These are phyloP conservation scores for Rhizopogon roseolus DNA, from an alignment of 768 basidiomycete genomes.

Conservation along the genomic window DNA sequence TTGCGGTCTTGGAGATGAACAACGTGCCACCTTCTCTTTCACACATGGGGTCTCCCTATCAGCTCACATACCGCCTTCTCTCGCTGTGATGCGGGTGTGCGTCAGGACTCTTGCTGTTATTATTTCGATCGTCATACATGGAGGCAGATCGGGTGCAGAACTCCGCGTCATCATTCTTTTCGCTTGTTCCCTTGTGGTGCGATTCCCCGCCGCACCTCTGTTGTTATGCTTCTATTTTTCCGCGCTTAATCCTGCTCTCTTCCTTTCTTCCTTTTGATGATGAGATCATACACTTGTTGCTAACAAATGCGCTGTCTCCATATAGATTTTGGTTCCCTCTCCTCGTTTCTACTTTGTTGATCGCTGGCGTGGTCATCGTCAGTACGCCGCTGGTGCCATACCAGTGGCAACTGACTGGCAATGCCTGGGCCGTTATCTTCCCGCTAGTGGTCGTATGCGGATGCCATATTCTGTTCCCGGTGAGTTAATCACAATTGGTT, in stretches of 20 bases:
- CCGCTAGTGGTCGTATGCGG: conserved; percentile 67
- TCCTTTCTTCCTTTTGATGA: conserved; percentile 2
- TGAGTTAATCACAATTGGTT: conserved; percentile 27
- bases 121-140: neutral
- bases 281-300: conserved; percentile 5
- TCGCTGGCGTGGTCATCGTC: conserved; percentile 59
- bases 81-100: too few species aligned
- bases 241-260: neutral
- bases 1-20: neutral
- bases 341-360: conserved; percentile 48
- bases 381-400: conserved; percentile 49
- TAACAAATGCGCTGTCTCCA: conserved; percentile 9
- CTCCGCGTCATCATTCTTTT: neutral
- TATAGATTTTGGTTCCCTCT: conserved; percentile 30
- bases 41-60: neutral
- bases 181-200: neutral
- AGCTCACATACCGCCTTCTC: too few species aligned
- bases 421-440: conserved; percentile 68
- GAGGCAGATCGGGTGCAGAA: neutral
- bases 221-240: neutral
- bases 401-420: conserved; percentile 58
- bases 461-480: conserved; percentile 74
- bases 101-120: too few species aligned
- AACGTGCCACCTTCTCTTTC: neutral
- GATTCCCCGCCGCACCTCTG: neutral